phyloP scores from a whole-genome alignment of 2,329 filamentous ascomycete genomes.

The Fusarium falciforme region DNA sequence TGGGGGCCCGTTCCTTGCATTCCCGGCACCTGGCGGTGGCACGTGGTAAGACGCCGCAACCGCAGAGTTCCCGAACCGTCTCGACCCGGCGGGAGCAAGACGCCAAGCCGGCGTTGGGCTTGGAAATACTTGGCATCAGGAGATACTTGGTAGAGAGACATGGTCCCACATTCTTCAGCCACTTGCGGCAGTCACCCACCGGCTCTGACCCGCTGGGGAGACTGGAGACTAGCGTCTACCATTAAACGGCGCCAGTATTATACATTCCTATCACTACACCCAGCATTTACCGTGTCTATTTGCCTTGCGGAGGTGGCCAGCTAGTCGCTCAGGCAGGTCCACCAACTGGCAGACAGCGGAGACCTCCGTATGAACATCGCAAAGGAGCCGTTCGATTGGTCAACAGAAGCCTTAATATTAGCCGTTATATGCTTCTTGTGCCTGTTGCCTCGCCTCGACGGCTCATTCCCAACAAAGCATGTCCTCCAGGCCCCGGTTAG shows the following conservation, averaged over 20 bases:
- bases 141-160: neutral
- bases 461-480: too few species aligned
- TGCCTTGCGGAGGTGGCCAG: neutral
- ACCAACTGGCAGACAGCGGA: neutral
- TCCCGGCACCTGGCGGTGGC: neutral
- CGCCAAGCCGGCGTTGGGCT: neutral
- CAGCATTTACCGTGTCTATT: neutral
- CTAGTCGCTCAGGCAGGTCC: neutral
- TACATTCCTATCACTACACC: neutral
- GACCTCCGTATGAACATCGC: neutral
- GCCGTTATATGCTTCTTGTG: neutral
- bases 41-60: neutral
- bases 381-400: neutral
- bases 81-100: neutral
- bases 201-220: neutral
- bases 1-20: neutral
- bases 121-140: neutral
- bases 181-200: neutral
- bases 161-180: neutral
- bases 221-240: neutral
- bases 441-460: neutral
- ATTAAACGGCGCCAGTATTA: neutral
- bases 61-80: neutral
- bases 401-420: neutral
- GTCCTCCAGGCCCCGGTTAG: too few species aligned